Evolutionary conservation across 1,139 yeast species (phyloP), one percentile per base, ranked within the genome.

Genomic region (Scheffersomyces lignicola): DNA sequence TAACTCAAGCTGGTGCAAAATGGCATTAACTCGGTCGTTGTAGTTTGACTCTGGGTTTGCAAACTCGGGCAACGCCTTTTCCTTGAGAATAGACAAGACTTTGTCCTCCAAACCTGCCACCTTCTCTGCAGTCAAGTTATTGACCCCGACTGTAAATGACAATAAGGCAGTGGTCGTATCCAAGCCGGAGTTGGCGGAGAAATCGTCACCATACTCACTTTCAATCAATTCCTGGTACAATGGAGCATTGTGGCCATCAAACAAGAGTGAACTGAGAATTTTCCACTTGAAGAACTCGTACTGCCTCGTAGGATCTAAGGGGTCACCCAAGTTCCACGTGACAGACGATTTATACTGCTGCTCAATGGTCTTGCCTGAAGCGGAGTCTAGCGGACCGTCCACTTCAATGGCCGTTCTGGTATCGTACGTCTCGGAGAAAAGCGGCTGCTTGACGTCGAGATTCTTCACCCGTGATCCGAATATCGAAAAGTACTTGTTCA

Each of bases 241-340:
- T 5, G 96, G 92, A 8, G 97, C 84, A 10, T 92, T 83, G 52
- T 90, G 97, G 1, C 98, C 97, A 55, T 88, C 97, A 48, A 85
- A 77, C 24, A 94, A 65, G 39, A 94, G 65, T 12, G 82, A 77
- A 16, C 86, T 78, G 32, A 90, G 65, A 5, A 90, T 66, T 41
- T 81, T 83, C 75, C 92, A 70, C 33, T 86, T 72, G 56, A 90
- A 85, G 0, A 88, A 67, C 35, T 80, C 82, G 50, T 83, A 84
- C 10, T 59, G 66, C 37, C 52, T 58, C 1, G 42, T 27, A 29
- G 74, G 69, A 41, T 86, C 83, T 7, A 73, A 65, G 1, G 96
- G 87, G 24, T 76, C 65, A 4, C 96, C 96, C 43, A 87, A 77
- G 40, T 78, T 69, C 97, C 97, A 92, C 1, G 97, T 87, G 35